Evolutionary conservation across 179 eudicot species (phyloP).

Genomic region (Corrigiola litoralis): DNA sequence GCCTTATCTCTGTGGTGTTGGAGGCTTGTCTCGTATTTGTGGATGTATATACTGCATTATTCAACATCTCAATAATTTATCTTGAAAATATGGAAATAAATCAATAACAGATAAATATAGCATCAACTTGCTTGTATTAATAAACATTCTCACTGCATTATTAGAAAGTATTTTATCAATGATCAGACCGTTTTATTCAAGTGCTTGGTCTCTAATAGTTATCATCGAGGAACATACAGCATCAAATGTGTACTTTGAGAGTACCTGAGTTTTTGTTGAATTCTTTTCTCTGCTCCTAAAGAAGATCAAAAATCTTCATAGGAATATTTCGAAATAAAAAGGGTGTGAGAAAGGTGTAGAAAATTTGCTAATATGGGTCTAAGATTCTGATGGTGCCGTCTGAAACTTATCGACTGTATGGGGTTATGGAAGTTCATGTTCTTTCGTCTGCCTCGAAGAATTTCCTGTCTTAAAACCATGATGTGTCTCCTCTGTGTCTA

Average conservation of each 20-base stretch:
- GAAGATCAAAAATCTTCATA: no score
- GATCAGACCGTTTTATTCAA: neutral
- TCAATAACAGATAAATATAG: neutral
- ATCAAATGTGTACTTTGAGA: no score
- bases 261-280: no score
- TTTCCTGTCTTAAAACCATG: neutral
- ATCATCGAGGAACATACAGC: neutral
- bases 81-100: neutral
- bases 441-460: neutral
- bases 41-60: neutral
- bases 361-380: slow-evolving; percentile 4
- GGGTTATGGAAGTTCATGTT: neutral
- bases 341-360: neutral
- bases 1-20: slow-evolving; percentile 30
- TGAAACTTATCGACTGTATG: neutral
- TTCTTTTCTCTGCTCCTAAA: no score
- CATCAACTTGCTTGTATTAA: no score
- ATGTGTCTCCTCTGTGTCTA: slow-evolving; percentile 1
- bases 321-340: no score
- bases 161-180: neutral
- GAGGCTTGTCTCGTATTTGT: slow-evolving; percentile 15
- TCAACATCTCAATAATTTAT: neutral
- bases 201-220: neutral
- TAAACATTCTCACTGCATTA: no score
- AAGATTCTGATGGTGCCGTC: neutral